Percentiles rank a stretch among this genome's conserved stretches.
Evolutionary conservation across 2,329 filamentous ascomycete species (phyloP).

Genomic region (Botrytis deweyae): DNA sequence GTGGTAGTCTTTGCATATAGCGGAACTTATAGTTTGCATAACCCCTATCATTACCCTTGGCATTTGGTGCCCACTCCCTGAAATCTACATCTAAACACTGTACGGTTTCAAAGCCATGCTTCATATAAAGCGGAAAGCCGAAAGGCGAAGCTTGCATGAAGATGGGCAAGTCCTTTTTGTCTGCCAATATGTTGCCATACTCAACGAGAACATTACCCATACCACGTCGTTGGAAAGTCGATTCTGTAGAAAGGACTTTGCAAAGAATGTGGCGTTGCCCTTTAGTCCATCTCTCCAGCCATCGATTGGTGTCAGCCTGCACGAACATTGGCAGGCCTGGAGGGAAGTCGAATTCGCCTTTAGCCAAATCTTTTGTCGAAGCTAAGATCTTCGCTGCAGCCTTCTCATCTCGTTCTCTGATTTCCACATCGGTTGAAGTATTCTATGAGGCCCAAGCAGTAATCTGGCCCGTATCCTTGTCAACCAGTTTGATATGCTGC

Average conservation of each 20-base stretch:
- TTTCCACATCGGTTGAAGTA: background rate
- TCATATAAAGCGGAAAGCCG: conserved; percentile 13
- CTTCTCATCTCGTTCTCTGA: background rate
- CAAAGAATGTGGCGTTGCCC: conserved; percentile 7
- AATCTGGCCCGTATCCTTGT: background rate
- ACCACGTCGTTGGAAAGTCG: background rate
- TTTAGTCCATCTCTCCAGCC: background rate
- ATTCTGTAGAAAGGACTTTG: background rate
- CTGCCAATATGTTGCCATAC: background rate
- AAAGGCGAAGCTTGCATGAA: conserved; percentile 16
- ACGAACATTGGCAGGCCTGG: background rate
- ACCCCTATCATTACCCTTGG: conserved; percentile 10
- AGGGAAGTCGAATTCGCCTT: conserved; percentile 7
- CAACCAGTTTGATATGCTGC: conserved; percentile 5
- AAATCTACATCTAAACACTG: conserved; percentile 19
- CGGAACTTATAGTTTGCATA: conserved; percentile 16
- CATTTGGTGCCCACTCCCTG: conserved; percentile 14
- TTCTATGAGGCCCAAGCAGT: conserved; percentile 7
- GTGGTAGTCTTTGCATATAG: conserved; percentile 14
- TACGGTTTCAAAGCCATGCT: conserved; percentile 18
- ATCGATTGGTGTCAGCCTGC: background rate
- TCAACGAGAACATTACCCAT: conserved; percentile 4
- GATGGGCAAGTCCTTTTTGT: conserved; percentile 4
- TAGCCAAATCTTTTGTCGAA: background rate
- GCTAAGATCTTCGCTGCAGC: background rate